Base-by-base conservation (phyloP, 345 rosid species). In the Ceriops decandra region DNA sequence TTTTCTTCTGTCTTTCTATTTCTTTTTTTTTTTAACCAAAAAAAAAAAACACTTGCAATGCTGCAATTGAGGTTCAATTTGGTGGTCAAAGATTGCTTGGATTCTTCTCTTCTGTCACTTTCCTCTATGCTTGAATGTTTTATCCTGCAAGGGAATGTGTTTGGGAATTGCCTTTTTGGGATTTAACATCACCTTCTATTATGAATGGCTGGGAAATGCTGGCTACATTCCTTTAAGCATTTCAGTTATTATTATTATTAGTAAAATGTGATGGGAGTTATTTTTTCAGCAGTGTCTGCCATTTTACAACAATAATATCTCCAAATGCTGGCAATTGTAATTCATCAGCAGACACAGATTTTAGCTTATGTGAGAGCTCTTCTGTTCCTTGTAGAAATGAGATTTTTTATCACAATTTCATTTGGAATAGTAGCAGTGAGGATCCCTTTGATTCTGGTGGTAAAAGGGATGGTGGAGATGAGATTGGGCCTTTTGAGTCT, bases 341-440 rank as follows among this genome's bases (percentile, higher is more conserved):
- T 63, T 76, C 85, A 7, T 60, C 78, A 0, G 62, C 67, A 5
- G 83, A 77, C 27, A 70, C 78, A 77, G 80, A 69, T 64, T 62
- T 49, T 65, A 74, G 75, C 71, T 72, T 77, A 60, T 79, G 74
- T 51, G 62, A 59, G 35, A 75, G 79, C 30, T 73, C 87, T 52
- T 74, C 81, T 13, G 58, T 67, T 67, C 72, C 73, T 31, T 28
- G 78, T 8, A 80, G 66, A 70, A 77, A 76, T 59, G 92, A 82
- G 66, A 70, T 78, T 57, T 63, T 79, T 76, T 86, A 79, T 77
- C 90, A 82, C 76, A 86, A 88, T 72, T 87, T 81, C 71, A 71
- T 84, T 81, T 84, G 84, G 80, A 85, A 88, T 78, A 72, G 78
- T 61, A 72, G 74, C 77, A 76, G 77, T 72, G 91, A 75, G 36